Conservation (phyloP, 2,329 filamentous ascomycete genomes). For the Fusarium bulbicola region DNA sequence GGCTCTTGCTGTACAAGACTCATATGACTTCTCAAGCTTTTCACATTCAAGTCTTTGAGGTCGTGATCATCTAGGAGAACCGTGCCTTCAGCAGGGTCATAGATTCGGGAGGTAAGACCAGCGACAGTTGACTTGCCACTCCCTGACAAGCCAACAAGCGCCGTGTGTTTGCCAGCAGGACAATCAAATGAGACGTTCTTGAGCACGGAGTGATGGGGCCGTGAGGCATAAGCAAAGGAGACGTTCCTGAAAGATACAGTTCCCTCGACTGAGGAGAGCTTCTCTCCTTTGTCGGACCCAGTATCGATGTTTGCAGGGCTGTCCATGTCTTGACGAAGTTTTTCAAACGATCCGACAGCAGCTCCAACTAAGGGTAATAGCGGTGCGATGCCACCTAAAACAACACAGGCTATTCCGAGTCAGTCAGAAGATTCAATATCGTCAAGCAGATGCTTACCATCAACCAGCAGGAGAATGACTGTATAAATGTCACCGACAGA, state of each 20-base stretch:
- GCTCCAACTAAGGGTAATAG: conserved; percentile 68
- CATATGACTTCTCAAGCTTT: conserved; percentile 52
- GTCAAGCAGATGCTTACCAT: conserved; percentile 51
- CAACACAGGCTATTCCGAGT: conserved; percentile 60
- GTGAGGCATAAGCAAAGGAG: conserved; percentile 56
- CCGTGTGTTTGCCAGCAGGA: conserved; percentile 61
- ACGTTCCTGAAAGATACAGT: conserved; percentile 50
- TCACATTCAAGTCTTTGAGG: conserved; percentile 59
- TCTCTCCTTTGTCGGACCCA: conserved; percentile 50
- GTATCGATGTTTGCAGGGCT: conserved; percentile 57
- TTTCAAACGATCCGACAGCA: conserved; percentile 66
- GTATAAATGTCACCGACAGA: conserved; percentile 65
- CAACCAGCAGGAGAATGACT: conserved; percentile 71
- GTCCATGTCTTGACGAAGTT: conserved; percentile 67
- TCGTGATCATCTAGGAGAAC: conserved; percentile 59
- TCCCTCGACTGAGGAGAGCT: conserved; percentile 55
- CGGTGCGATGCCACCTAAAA: conserved; percentile 70
- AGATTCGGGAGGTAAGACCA: conserved; percentile 64
- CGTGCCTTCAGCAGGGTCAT: conserved; percentile 61
- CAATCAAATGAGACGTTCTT: conserved; percentile 56
- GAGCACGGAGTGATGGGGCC: conserved; percentile 54
- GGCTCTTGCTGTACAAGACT: conserved; percentile 58
- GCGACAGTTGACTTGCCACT: conserved; percentile 67
- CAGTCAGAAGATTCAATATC: not conserved
- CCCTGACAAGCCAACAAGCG: conserved; percentile 67